These are phyloP conservation scores for Clitoria ternatea DNA, from an alignment of 306 rosid genomes.

Conservation along the genomic window DNA sequence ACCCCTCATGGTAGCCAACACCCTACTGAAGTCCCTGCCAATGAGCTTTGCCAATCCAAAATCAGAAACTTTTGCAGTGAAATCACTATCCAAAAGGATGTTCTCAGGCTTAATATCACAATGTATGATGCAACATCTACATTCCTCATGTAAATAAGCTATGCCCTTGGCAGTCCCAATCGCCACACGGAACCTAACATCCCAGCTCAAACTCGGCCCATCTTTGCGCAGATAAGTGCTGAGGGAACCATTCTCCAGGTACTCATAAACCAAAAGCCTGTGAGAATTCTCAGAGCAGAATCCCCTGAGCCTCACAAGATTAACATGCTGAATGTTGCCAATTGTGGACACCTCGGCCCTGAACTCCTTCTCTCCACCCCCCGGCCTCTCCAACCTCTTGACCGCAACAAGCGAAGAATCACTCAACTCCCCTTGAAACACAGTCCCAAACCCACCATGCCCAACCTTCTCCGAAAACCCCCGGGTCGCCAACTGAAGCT, in stretches of 20 bases:
- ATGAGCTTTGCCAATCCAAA: constrained; percentile 79
- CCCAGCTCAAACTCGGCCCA: constrained; percentile 75
- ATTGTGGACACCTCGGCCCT: constrained; percentile 80
- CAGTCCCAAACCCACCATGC: constrained; percentile 88
- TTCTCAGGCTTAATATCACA: constrained; percentile 93
- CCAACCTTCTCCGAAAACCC: constrained; percentile 75
- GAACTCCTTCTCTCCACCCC: constrained; percentile 84
- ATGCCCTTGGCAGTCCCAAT: constrained; percentile 79
- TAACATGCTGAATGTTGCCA: constrained; percentile 84
- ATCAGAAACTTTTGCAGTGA: constrained; percentile 70
- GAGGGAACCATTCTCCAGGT: constrained; percentile 73
- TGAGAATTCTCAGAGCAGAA: constrained; percentile 82
- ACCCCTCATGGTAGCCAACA: constrained; percentile 78
- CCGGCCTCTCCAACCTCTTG: constrained; percentile 84
- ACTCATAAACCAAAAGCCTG: constrained; percentile 77
- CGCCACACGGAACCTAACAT: constrained; percentile 58
- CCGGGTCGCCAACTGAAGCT: constrained; percentile 63
- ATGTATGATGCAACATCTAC: constrained; percentile 73
- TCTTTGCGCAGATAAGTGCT: constrained; percentile 65
- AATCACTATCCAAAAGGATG: constrained; percentile 58
- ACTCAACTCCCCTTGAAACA: constrained; percentile 60
- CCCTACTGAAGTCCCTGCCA: constrained; percentile 71
- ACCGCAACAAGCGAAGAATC: constrained; percentile 66
- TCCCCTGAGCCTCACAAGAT: constrained; percentile 78
- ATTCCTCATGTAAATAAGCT: constrained; percentile 77